phyloP scores from a whole-genome alignment of 129 eudicot genomes.

The Escallonia herrerae region DNA sequence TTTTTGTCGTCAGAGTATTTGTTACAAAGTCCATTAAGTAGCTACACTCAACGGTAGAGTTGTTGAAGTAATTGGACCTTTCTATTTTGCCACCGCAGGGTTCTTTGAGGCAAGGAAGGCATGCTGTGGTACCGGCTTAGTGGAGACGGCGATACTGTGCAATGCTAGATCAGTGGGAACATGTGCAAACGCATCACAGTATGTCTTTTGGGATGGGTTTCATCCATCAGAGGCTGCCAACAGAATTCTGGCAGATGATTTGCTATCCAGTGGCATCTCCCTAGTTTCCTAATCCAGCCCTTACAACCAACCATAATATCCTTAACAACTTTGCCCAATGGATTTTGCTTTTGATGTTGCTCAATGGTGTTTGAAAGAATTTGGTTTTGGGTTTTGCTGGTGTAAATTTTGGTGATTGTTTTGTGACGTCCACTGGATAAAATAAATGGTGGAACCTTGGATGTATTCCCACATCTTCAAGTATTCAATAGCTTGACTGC shows the following conservation, averaged over 20 bases:
- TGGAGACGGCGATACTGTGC: constrained; percentile 74
- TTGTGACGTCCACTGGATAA: not conserved
- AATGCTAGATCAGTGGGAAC: constrained; percentile 72
- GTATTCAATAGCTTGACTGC: no score
- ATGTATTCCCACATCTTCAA: no score
- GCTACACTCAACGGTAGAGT: no score
- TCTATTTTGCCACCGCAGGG: constrained; percentile 31
- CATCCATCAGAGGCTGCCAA: constrained; percentile 92
- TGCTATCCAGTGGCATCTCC: constrained; percentile 57
- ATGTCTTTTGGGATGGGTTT: constrained; percentile 92
- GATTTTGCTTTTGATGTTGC: not conserved
- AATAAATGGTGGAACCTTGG: not conserved
- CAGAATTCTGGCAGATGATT: constrained; percentile 52
- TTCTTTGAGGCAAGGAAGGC: constrained; percentile 89
- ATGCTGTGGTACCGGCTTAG: constrained; percentile 86
- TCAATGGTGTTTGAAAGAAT: not conserved
- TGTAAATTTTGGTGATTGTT: not conserved
- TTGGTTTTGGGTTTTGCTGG: not conserved
- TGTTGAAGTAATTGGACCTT: no score
- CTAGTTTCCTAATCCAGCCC: constrained; percentile 43
- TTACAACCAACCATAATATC: no score
- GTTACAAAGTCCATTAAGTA: no score
- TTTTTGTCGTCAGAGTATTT: no score
- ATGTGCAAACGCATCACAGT: constrained; percentile 71
- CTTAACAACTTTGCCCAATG: not conserved